These are phyloP conservation scores for Talaromyces funiculosus DNA, from an alignment of 2,329 filamentous ascomycete species.

Conservation along the genomic window DNA sequence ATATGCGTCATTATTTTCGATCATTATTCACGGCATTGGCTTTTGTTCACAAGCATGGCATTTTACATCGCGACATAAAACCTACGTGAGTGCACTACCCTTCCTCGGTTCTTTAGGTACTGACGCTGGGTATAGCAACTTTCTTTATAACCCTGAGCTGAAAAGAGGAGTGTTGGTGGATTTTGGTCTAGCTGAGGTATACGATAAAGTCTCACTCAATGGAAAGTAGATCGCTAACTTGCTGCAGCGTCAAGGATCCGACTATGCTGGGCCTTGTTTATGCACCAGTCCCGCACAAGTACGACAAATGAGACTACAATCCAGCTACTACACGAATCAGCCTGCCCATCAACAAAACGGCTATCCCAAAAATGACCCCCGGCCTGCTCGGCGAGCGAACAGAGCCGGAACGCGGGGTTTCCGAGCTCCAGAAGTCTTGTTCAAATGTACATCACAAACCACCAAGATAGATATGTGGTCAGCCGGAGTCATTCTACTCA, in stretches of 20 bases:
- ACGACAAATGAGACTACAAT: constrained; percentile 55
- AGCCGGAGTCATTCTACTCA: constrained; percentile 93
- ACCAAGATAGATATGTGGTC: constrained; percentile 97
- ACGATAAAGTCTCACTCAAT: background rate
- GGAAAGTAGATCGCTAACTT: background rate
- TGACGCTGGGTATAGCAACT: constrained; percentile 55
- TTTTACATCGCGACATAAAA: constrained; percentile 93
- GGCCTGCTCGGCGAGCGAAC: constrained; percentile 84
- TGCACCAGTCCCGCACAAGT: constrained; percentile 63
- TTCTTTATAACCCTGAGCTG: constrained; percentile 74
- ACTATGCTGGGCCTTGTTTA: constrained; percentile 55
- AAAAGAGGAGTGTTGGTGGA: constrained; percentile 91
- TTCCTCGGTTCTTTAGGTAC: background rate
- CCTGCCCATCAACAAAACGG: constrained; percentile 49
- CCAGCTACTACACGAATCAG: constrained; percentile 55
- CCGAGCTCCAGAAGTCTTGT: constrained; percentile 88
- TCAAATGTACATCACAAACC: constrained; percentile 94
- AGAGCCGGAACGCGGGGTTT: constrained; percentile 92
- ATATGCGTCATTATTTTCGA: constrained; percentile 84
- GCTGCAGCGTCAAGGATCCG: constrained; percentile 50
- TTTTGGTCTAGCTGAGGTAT: constrained; percentile 84
- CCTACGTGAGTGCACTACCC: constrained; percentile 56
- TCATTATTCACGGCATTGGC: constrained; percentile 80
- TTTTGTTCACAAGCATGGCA: constrained; percentile 75
- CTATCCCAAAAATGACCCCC: constrained; percentile 84